Conservation (phyloP, 2,329 filamentous ascomycete species). For the Pseudomassariella vexata region DNA sequence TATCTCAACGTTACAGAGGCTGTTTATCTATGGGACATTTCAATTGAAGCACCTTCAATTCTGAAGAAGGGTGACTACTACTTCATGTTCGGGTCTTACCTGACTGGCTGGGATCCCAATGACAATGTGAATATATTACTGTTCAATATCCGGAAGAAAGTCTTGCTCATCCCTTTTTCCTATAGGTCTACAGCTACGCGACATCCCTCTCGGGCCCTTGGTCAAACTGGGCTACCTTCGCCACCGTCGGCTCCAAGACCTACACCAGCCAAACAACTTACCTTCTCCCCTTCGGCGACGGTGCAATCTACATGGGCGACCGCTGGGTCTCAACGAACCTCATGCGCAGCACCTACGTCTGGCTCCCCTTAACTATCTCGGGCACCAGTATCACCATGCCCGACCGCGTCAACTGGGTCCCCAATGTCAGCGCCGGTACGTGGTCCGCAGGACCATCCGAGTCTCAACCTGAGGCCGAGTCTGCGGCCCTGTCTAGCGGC, state of each 20-base stretch:
- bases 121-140: conserved; percentile 43
- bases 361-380: conserved; percentile 52
- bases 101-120: conserved; percentile 55
- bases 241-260: conserved; percentile 47
- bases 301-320: conserved; percentile 59
- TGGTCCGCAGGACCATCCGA: conserved; percentile 39
- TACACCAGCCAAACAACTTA: conserved; percentile 57
- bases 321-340: conserved; percentile 59
- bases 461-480: conserved; percentile 46
- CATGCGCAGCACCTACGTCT: conserved; percentile 56
- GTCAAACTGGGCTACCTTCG: conserved; percentile 56
- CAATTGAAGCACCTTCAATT: conserved; percentile 58
- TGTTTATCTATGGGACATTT: conserved; percentile 45
- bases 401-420: conserved; percentile 50
- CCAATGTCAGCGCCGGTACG: conserved; percentile 35
- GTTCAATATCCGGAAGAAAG: neutral
- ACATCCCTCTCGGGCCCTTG: conserved; percentile 53
- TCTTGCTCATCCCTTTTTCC: conserved; percentile 6
- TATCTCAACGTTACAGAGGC: conserved; percentile 45
- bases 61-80: conserved; percentile 55
- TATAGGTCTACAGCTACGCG: conserved; percentile 47
- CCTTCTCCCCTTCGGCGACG: conserved; percentile 38
- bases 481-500: conserved; percentile 34
- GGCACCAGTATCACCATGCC: conserved; percentile 45
- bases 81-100: conserved; percentile 58